Base-by-base conservation (phyloP, 768 basidiomycete genomes). In the Russula olivacea region DNA sequence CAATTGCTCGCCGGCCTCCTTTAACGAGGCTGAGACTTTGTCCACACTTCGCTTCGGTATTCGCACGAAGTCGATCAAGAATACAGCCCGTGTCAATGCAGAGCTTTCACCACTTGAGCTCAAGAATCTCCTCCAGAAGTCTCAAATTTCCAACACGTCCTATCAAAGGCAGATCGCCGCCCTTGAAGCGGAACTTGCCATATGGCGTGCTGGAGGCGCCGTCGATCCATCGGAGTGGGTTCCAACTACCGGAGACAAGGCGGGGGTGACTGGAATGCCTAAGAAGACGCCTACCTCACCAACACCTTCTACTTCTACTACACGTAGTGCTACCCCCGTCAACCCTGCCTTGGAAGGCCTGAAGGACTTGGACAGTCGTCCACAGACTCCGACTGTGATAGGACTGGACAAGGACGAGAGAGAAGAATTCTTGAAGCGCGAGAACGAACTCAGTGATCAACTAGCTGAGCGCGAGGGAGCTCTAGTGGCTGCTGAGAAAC, bases 21-120 rank as follows among this genome's bases (percentile, higher is more conserved):
- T 94, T 78, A 99, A 99, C 71, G 97, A 98, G 74, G 80, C 91
- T 2, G 97, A 99, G 75, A 99, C 97, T 0, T 80, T 99, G 38
- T 90, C 89, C 3, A 99, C 97, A 4, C 84, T 99, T n/a, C 89
- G 97, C 28, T 99, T 99, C 74, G 97, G 97, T 80, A 98, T 98
- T 73, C 92, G 97, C 67, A 96, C 97, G n/a, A 99, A 99, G 76
- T 91, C 92, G n/a, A 99, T 99, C 85, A 98, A 98, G 91, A 99
- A 99, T 76, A 92, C 91, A 64, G 97, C 97, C 64, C 90, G 97
- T 51, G 92, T 99, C 77, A 99, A 99, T 74, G 93, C 94, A 58
- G 97, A 99, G 74, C 83, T 99, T 56, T 92, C 96, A 2, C 96
- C 97, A 2, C 79, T 94, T 54, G 97, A 99, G 71, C 89, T 99